A percentile compares a stretch with the other conserved stretches of the same genome.
Evolutionary conservation across 2,329 filamentous ascomycete genomes (phyloP).

Genomic region (Tolypocladium pustulatum): DNA sequence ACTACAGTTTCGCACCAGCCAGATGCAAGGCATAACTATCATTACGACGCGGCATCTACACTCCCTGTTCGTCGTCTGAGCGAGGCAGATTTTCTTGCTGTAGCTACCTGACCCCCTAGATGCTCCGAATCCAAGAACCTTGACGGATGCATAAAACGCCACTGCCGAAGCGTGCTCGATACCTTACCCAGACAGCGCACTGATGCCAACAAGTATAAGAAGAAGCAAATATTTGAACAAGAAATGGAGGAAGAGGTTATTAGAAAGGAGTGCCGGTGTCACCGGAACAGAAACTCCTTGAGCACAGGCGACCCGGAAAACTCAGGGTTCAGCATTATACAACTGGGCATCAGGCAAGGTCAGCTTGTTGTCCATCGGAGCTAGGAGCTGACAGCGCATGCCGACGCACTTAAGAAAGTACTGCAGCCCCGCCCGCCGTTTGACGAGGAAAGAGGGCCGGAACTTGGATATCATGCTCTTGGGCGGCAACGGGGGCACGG

Average conservation of each 20-base stretch:
- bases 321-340: constrained; percentile 11
- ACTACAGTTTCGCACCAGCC: neutral
- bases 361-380: neutral
- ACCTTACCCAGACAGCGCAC: neutral
- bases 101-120: neutral
- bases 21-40: neutral
- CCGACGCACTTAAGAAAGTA: constrained; percentile 83
- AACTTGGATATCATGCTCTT: constrained; percentile 89
- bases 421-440: constrained; percentile 68
- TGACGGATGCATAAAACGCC: neutral
- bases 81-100: neutral
- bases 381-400: neutral
- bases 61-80: neutral
- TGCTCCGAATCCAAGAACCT: neutral
- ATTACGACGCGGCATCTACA: neutral
- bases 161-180: neutral
- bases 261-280: neutral
- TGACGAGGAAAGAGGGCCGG: constrained; percentile 74
- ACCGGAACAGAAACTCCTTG: constrained; percentile 12
- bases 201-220: neutral
- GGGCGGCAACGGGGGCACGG: constrained; percentile 81
- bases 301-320: constrained; percentile 13
- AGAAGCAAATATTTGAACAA: neutral
- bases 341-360: constrained; percentile 6
- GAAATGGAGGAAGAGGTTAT: neutral